phyloP scores from a whole-genome alignment of 768 basidiomycete species.

The Boletus pseudopeckii region DNA sequence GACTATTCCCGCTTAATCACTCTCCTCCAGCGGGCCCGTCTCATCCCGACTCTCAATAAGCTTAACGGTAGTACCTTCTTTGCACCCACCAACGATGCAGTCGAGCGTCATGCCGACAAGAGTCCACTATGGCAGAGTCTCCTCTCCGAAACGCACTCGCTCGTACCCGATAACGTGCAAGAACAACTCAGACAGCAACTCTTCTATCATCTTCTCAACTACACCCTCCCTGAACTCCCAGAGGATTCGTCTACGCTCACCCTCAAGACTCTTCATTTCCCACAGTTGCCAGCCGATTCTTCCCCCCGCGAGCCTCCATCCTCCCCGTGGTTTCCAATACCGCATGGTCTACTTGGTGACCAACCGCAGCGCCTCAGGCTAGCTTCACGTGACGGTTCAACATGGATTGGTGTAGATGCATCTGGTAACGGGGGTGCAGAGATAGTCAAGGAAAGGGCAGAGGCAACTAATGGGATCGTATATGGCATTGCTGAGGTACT shows the following conservation, averaged over 20 bases:
- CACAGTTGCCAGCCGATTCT: constrained; percentile 53
- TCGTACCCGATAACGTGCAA: constrained; percentile 73
- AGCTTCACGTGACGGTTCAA: constrained; percentile 43
- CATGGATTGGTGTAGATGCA: constrained; percentile 72
- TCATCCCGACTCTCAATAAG: constrained; percentile 88
- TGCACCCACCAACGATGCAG: constrained; percentile 93
- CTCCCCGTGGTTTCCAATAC: constrained; percentile 84
- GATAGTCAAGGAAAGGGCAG: constrained; percentile 52
- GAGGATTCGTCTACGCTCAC: constrained; percentile 37
- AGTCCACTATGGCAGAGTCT: constrained; percentile 33
- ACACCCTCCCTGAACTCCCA: constrained; percentile 52
- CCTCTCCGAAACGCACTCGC: constrained; percentile 26
- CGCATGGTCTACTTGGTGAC: constrained; percentile 76
- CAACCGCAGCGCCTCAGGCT: constrained; percentile 80
- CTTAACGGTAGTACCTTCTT: constrained; percentile 84
- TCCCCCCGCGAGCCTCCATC: constrained; percentile 66
- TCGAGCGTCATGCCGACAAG: constrained; percentile 45
- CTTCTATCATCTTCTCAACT: constrained; percentile 92
- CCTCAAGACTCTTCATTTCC: constrained; percentile 68
- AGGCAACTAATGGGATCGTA: constrained; percentile 74
- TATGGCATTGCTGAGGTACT: constrained; percentile 75
- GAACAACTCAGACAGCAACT: constrained; percentile 85
- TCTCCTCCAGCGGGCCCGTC: constrained; percentile 78
- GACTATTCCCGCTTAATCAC: constrained; percentile 74
- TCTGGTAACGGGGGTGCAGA: constrained; percentile 71